Base-by-base conservation (phyloP, 257 asterid species). In the Thymus mandschuricus region DNA sequence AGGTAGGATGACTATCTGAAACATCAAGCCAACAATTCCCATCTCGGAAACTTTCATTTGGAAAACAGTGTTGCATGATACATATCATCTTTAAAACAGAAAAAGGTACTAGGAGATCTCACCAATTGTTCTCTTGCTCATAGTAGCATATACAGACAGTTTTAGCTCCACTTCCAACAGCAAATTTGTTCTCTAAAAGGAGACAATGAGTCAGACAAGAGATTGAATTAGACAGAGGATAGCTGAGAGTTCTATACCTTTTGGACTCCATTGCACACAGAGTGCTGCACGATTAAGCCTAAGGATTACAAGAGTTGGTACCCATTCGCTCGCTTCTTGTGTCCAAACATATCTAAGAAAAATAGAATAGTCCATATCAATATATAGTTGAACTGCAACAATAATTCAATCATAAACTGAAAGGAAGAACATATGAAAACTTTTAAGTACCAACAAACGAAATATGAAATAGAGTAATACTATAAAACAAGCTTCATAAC, bases 151-250 rank as follows among this genome's bases (percentile, higher is more conserved):
- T 72, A 72, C 99, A 95, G 72, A 95, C 98, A 83, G 98, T 92
- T 87, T 91, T 95, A 74, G 99, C 99, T 73, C 99, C 99, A 82
- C 99, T 95, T 85, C 99, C 99, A 79, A 95, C 99, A 70, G 98
- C 98, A 81, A 95, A 95, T 86, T 95, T 95, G 86, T 95, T 95
- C 77, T 92, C 99, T 95, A 89, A 66, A 78, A 76, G 66, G 75
- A 76, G 66, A 38, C 30, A 11, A 35, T 34, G 70, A 58, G 61
- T 69, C 64, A 56, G 71, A 60, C 31, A 60, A 57, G 71, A 66
- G 72, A 70, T 51, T 46, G 41, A 62, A 73, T 51, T 62, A 72
- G 69, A 61, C n/a, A 38, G 10, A 62, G 13, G 38, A 5, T 41
- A 5, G 62, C 33, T 64, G 65, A 49, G 64, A 62, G 49, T 61